Percentiles rank a stretch among this genome's conserved stretches.
Conservation (phyloP, 495 filamentous ascomycete species). For the Daldinia childiae region DNA sequence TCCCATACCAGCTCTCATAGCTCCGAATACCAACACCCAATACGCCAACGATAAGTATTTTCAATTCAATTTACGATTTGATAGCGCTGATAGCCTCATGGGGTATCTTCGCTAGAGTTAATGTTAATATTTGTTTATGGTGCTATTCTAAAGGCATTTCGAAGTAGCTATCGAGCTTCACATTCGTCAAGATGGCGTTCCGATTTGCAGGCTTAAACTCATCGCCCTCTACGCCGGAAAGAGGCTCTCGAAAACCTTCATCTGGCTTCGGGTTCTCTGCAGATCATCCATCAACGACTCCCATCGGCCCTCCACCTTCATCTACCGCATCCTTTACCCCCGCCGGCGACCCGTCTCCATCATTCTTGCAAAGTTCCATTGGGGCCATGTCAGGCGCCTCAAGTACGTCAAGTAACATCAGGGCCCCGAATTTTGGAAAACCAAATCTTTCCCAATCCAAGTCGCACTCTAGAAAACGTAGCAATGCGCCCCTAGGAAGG, state of each 20-base stretch:
- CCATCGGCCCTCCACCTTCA: slow-evolving; percentile 74
- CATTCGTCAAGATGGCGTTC: slow-evolving; percentile 44
- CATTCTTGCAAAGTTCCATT: slow-evolving; percentile 73
- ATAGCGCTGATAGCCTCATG: not conserved
- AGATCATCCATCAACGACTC: slow-evolving; percentile 75
- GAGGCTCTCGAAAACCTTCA: slow-evolving; percentile 38
- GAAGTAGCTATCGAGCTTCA: slow-evolving; percentile 26
- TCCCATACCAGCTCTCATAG: not conserved
- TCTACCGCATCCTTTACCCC: slow-evolving; percentile 77
- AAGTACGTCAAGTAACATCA: slow-evolving; percentile 55
- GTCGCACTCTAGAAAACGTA: slow-evolving; percentile 45
- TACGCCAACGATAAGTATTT: not conserved
- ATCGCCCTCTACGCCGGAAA: slow-evolving; percentile 51
- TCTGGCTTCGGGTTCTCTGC: slow-evolving; percentile 39
- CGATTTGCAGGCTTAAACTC: slow-evolving; percentile 46
- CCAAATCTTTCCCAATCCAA: slow-evolving; percentile 48
- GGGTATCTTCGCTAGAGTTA: slow-evolving; percentile 4
- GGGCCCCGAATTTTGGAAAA: slow-evolving; percentile 55
- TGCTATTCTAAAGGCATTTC: slow-evolving; percentile 34
- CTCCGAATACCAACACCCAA: not conserved
- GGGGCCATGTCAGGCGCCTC: slow-evolving; percentile 53
- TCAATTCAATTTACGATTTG: not conserved
- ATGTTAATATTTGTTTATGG: slow-evolving; percentile 18
- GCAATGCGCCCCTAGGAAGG: slow-evolving; percentile 55
- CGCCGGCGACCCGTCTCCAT: slow-evolving; percentile 71